Conservation (phyloP, 75 land plant genomes). For the Gnetum montanum region DNA sequence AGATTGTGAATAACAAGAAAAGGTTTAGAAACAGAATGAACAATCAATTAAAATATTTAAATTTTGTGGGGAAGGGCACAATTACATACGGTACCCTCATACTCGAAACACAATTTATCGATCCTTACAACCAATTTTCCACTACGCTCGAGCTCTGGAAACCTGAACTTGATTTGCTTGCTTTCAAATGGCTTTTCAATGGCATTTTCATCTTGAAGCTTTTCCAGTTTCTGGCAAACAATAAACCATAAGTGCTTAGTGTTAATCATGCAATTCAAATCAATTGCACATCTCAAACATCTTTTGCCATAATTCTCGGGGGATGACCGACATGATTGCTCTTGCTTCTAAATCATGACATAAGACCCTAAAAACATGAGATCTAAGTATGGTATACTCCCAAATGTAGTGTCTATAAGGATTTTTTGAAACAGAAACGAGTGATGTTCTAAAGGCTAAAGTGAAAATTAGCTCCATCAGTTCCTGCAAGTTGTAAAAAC, state of each 20-base stretch:
- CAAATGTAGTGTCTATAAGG: too few species aligned
- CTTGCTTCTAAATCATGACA: too few species aligned
- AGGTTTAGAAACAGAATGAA: background rate
- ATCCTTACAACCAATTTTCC: slow-evolving; percentile 63
- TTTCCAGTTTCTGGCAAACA: slow-evolving; percentile 72
- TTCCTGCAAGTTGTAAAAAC: too few species aligned
- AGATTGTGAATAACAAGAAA: background rate
- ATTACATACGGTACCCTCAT: slow-evolving; percentile 53
- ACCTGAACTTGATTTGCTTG: slow-evolving; percentile 79
- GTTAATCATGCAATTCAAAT: background rate
- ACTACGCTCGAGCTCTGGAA: slow-evolving; percentile 88
- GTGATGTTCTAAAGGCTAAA: too few species aligned
- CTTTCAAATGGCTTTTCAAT: slow-evolving; percentile 88
- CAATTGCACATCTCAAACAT: background rate
- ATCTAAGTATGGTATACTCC: too few species aligned
- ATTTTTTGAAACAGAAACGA: too few species aligned
- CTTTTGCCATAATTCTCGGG: background rate
- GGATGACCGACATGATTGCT: too few species aligned
- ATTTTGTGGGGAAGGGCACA: background rate
- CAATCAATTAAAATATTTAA: background rate
- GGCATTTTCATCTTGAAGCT: slow-evolving; percentile 64
- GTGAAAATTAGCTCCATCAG: too few species aligned
- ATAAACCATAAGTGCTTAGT: background rate
- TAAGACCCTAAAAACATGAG: too few species aligned
- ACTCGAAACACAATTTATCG: slow-evolving; percentile 52